phyloP scores from a whole-genome alignment of 2,329 filamentous ascomycete genomes.

The Gaeumannomyces sp. region DNA sequence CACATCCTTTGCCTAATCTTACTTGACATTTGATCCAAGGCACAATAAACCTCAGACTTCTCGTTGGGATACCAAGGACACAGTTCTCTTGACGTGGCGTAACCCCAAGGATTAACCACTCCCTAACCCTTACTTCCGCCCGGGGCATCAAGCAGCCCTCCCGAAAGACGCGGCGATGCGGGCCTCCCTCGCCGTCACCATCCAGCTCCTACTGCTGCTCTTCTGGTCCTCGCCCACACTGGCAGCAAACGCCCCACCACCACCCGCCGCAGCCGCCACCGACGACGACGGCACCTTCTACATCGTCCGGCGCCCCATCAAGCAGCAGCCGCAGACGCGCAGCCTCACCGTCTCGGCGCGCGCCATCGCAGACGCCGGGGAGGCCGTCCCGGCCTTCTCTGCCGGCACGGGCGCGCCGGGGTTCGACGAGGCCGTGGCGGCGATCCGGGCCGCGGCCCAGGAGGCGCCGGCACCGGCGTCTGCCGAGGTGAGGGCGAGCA shows the following conservation, averaged over 20 bases:
- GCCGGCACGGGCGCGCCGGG: not conserved
- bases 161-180: not conserved
- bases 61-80: not conserved
- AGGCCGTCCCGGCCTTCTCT: not conserved
- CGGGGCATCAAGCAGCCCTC: too few relatives aligned
- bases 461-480: too few relatives aligned
- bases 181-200: not conserved
- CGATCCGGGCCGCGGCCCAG: not conserved
- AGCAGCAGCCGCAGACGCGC: not conserved
- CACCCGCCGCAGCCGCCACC: not conserved
- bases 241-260: not conserved
- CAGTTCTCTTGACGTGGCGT: not conserved
- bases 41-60: not conserved
- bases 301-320: not conserved
- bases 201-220: not conserved
- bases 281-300: slow-evolving; percentile 2
- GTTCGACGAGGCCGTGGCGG: slow-evolving; percentile 2
- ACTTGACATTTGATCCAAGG: not conserved
- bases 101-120: too few relatives aligned
- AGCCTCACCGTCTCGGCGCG: too few relatives aligned
- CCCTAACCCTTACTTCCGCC: too few relatives aligned
- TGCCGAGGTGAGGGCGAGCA: too few relatives aligned
- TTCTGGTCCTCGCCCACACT: not conserved
- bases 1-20: not conserved
- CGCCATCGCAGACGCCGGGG: too few relatives aligned